Evolutionary conservation across 352 stramenopile species (phyloP), one percentile per base, ranked within the genome.

Genomic region (Poterioochromonas sp.): DNA sequence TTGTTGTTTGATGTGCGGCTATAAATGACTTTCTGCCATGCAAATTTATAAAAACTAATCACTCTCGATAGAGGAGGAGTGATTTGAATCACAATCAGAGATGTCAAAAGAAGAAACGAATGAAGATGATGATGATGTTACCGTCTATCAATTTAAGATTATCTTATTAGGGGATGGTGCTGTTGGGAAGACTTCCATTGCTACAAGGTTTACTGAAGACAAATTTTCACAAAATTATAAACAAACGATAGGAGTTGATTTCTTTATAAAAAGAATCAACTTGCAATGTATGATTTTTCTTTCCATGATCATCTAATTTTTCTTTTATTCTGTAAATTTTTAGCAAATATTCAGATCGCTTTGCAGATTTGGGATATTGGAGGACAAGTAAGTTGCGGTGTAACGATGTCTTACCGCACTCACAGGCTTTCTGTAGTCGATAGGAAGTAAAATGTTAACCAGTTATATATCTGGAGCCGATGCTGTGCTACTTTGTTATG

Each of bases 391-490:
- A 37, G 47, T n/a, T n/a, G n/a, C n/a, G n/a, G n/a, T 76, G 65
- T 58, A 12, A 37, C 20, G 87, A 86, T 80, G 90, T 90, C 64
- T 89, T 91, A 85, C 80, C 85, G 62, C 43, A 5, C 29, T 35
- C n/a, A 40, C 43, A 39, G 26, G 39, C 34, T 49, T 12, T 64
- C 65, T 76, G n/a, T 47, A 71, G 63, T 76, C 76, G 2, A 80
- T 80, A 51, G 77, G 69, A 29, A 77, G 51, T 34, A 84, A 88
- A 79, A 90, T 90, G 86, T 84, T 90, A 82, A 90, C 90, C 78
- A 96, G 95, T 84, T 97, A 97, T 83, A 96, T 97, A 79, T 93
- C 87, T 80, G 92, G 92, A n/a, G 90, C 92, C 0, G 87, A 96
- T 82, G 91, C 89, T 0, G 89, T 97, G 54, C 79, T 97, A 53